These are phyloP conservation scores for Aspergillus persii DNA, from an alignment of 2,329 filamentous ascomycete genomes.

Conservation along the genomic window DNA sequence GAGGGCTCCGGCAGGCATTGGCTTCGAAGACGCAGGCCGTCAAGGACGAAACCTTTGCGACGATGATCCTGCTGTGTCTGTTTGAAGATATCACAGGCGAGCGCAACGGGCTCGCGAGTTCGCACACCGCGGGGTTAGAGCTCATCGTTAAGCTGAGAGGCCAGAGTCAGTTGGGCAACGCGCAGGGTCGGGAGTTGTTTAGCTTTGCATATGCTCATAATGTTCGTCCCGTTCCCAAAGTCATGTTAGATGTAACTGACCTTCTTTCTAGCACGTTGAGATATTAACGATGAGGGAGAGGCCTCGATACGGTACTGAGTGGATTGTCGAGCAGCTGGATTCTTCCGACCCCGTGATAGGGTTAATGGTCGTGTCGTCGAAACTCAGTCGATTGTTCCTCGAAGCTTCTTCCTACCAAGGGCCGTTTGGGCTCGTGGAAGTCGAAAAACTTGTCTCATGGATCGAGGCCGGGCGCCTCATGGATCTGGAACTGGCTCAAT, in stretches of 20 bases:
- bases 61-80: slow-evolving; percentile 35
- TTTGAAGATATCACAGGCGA: slow-evolving; percentile 42
- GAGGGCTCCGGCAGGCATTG: slow-evolving; percentile 29
- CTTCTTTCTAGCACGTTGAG: slow-evolving; percentile 31
- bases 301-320: slow-evolving; percentile 29
- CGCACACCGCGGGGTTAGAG: slow-evolving; percentile 37
- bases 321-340: slow-evolving; percentile 26
- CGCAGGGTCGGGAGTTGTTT: slow-evolving; percentile 35
- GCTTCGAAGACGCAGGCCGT: slow-evolving; percentile 28
- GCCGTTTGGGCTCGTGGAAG: slow-evolving; percentile 11
- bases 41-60: slow-evolving; percentile 38
- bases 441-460: slow-evolving; percentile 22
- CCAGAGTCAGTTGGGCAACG: slow-evolving; percentile 26
- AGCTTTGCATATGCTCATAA: slow-evolving; percentile 37
- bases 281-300: slow-evolving; percentile 33
- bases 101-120: slow-evolving; percentile 34
- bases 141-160: slow-evolving; percentile 35
- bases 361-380: slow-evolving; percentile 30
- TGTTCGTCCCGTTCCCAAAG: slow-evolving; percentile 17
- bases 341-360: slow-evolving; percentile 30
- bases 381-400: slow-evolving; percentile 30
- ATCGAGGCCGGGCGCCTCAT: slow-evolving; percentile 22
- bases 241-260: slow-evolving; percentile 1
- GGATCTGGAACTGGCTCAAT: slow-evolving; percentile 30
- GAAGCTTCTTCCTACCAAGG: slow-evolving; percentile 20